Conservation (phyloP, 2,329 filamentous ascomycete species). For the Claviceps citrina region DNA sequence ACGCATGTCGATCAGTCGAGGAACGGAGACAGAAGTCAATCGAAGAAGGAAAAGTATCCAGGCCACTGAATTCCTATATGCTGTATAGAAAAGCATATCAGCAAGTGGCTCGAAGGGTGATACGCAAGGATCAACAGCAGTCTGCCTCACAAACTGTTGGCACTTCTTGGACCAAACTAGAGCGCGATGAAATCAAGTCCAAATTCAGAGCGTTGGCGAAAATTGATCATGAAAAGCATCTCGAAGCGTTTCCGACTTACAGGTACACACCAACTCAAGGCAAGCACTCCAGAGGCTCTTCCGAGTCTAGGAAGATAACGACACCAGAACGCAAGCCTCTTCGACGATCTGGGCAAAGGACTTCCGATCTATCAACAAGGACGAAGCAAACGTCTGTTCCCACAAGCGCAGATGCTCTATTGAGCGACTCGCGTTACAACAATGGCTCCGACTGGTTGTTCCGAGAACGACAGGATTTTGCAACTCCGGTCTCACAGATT, state of each 20-base stretch:
- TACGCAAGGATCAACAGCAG: conserved; percentile 85
- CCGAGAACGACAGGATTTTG: background rate
- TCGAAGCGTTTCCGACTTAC: conserved; percentile 73
- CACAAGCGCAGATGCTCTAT: background rate
- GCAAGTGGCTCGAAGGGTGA: conserved; percentile 62
- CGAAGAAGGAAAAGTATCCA: conserved; percentile 36
- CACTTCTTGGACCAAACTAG: conserved; percentile 61
- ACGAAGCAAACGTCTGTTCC: background rate
- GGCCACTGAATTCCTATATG: conserved; percentile 98
- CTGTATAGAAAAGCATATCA: conserved; percentile 88
- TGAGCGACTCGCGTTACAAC: background rate
- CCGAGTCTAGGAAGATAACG: conserved; percentile 2
- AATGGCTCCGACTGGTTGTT: conserved; percentile 1
- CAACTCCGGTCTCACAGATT: background rate
- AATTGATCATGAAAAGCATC: conserved; percentile 71
- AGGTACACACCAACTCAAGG: conserved; percentile 80
- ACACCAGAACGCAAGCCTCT: conserved; percentile 23
- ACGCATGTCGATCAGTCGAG: conserved; percentile 4
- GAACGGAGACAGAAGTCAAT: conserved; percentile 4
- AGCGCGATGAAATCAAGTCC: conserved; percentile 55
- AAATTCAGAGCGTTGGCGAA: conserved; percentile 67
- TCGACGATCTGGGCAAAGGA: conserved; percentile 19
- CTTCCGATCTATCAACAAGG: background rate
- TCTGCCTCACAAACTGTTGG: conserved; percentile 80
- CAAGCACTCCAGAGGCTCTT: conserved; percentile 19